Evolutionary conservation across 2,329 filamentous ascomycete species (phyloP).

Genomic region (Tolypocladium capitatum): DNA sequence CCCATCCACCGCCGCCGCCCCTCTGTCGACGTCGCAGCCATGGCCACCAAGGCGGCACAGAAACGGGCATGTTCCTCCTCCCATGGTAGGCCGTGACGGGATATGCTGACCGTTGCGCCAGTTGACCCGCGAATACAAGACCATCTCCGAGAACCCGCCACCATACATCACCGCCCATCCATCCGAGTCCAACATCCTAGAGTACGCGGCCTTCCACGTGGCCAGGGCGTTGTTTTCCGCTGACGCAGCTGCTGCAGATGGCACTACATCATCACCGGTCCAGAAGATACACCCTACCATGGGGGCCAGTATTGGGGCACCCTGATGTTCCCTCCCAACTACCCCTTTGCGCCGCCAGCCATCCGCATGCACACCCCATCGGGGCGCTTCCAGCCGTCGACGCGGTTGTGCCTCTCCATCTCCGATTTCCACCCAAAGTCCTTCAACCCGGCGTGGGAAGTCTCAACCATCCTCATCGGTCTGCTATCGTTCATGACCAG

Average conservation of each 20-base stretch:
- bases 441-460: slow-evolving; percentile 98
- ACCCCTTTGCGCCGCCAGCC: slow-evolving; percentile 90
- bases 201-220: slow-evolving; percentile 37
- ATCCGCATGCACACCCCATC: slow-evolving; percentile 99
- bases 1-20: background rate
- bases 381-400: slow-evolving; percentile 87
- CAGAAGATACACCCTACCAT: slow-evolving; percentile 86
- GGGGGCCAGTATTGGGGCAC: slow-evolving; percentile 98
- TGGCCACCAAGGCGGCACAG: slow-evolving; percentile 61
- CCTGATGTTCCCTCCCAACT: slow-evolving; percentile 87
- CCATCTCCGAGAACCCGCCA: slow-evolving; percentile 59
- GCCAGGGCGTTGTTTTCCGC: background rate
- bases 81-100: background rate
- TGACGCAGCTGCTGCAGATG: slow-evolving; percentile 38
- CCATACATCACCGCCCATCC: slow-evolving; percentile 84
- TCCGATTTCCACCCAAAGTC: slow-evolving; percentile 96
- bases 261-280: slow-evolving; percentile 93
- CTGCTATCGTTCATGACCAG: slow-evolving; percentile 96
- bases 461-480: slow-evolving; percentile 89
- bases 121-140: slow-evolving; percentile 51
- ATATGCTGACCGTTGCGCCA: slow-evolving; percentile 16
- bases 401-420: slow-evolving; percentile 86
- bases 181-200: slow-evolving; percentile 81
- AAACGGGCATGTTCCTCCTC: slow-evolving; percentile 43
- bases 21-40: slow-evolving; percentile 18